Base-by-base conservation (phyloP, 1,139 yeast species). In the Candida buenavistaensis region DNA sequence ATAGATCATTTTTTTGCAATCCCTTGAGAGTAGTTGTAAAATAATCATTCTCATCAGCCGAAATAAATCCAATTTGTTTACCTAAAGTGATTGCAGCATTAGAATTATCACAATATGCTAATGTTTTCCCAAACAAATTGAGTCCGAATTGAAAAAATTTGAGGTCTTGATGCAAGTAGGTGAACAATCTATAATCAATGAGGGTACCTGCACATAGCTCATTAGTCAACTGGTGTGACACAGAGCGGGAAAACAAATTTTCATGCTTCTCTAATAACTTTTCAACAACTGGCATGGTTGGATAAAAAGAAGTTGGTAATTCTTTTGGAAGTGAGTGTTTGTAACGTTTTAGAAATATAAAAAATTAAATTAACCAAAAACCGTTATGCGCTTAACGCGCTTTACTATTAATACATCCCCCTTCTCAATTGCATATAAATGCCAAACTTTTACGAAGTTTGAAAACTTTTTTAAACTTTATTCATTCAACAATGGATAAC, bases 61-160 rank as follows among this genome's bases (percentile, higher is more conserved):
- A 60, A 25, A 76, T 51, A 45, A 73, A 72, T 1, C 80, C 81
- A 38, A 75, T 64, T 43, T 75, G 79, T 40, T 70, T 72, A 1
- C 75, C 74, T 21, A 75, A 45, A 0, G 54, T 50, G 12, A 74
- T 52, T 14, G 66, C 54, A 0, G 77, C 48, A 2, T 51, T 40
- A 1, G 60, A 50, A 23, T 62, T 52, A 32, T 72, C 75, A 41
- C 80, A 72, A 23, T 58, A 42, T 0, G 75, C 64, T 24, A 77
- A 54, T 1, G 71, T 59, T 38, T 64, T 71, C 8, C 77, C 77
- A 15, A 73, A 59, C 5, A 73, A 46, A 30, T 63, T 63, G 32
- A 75, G 44, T 1, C 77, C 70, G 4, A 56, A 41, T 29, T 67
- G 65, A 46, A 75, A 75, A 45, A 66, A 75, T 39, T 64, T 64